Conservation (phyloP, 805 yeast genomes). For the Zygosaccharomyces bisporus region DNA sequence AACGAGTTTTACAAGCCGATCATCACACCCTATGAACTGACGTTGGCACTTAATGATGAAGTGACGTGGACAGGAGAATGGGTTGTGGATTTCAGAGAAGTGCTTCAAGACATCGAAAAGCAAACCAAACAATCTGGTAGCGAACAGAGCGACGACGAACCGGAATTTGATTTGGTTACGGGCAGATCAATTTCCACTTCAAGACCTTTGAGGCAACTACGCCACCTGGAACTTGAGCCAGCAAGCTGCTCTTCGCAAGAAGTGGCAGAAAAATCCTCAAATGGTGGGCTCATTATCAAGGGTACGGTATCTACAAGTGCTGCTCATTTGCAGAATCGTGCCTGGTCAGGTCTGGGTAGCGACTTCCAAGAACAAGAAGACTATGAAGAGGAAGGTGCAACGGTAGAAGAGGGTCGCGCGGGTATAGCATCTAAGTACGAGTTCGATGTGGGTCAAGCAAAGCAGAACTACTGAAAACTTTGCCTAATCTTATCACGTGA, state of each 20-base stretch:
- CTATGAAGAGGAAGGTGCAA: slow-evolving; percentile 61
- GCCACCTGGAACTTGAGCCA: slow-evolving; percentile 60
- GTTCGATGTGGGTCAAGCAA: slow-evolving; percentile 30
- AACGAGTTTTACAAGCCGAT: slow-evolving; percentile 88
- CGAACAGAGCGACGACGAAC: slow-evolving; percentile 50
- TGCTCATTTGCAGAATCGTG: slow-evolving; percentile 59
- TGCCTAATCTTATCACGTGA: not conserved
- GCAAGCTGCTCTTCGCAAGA: slow-evolving; percentile 32
- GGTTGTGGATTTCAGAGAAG: slow-evolving; percentile 73
- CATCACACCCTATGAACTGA: slow-evolving; percentile 87
- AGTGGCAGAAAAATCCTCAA: slow-evolving; percentile 49
- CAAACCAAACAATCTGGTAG: slow-evolving; percentile 31
- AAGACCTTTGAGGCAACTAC: slow-evolving; percentile 65
- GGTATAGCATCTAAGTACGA: slow-evolving; percentile 91
- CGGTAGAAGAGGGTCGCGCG: slow-evolving; percentile 72
- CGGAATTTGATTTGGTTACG: slow-evolving; percentile 84
- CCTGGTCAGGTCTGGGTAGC: slow-evolving; percentile 90
- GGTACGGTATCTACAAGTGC: slow-evolving; percentile 91
- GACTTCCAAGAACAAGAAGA: slow-evolving; percentile 56
- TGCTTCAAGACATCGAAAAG: slow-evolving; percentile 39
- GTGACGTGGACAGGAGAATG: slow-evolving; percentile 91
- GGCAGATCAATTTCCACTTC: slow-evolving; percentile 69
- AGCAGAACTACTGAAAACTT: not conserved
- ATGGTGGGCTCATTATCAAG: slow-evolving; percentile 59
- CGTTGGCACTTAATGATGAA: slow-evolving; percentile 71